Percentiles rank a stretch among this genome's conserved stretches.
Evolutionary conservation across 2,329 filamentous ascomycete genomes (phyloP).

Genomic region (Scorias spongiosa): DNA sequence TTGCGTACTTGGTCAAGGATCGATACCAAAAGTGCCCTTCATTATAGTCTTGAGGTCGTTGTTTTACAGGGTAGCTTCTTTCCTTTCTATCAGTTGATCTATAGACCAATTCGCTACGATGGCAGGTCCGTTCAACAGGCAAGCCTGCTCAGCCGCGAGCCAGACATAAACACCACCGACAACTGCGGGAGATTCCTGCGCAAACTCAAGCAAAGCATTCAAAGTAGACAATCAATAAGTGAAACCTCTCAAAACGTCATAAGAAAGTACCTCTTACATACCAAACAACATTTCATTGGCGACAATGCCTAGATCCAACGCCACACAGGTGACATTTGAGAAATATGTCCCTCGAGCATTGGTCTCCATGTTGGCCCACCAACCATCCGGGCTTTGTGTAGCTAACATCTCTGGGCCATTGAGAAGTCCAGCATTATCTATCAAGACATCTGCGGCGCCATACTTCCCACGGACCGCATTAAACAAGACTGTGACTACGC

Average conservation of each 20-base stretch:
- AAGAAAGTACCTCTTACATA: background rate
- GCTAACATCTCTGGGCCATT: slow-evolving; percentile 3
- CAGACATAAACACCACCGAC: background rate
- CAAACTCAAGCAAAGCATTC: background rate
- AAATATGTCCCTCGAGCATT: slow-evolving; percentile 31
- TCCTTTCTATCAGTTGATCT: background rate
- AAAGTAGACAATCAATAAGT: background rate
- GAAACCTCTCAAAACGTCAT: background rate
- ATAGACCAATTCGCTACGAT: background rate
- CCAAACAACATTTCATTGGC: slow-evolving; percentile 23
- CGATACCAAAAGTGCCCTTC: background rate
- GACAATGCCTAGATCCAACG: slow-evolving; percentile 31
- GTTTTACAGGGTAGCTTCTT: background rate
- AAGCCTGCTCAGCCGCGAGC: background rate
- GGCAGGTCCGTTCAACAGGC: background rate
- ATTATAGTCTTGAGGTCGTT: background rate
- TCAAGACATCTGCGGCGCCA: slow-evolving; percentile 24
- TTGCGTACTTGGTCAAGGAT: background rate
- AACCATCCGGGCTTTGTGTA: slow-evolving; percentile 21
- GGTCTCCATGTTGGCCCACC: slow-evolving; percentile 33
- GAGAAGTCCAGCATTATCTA: slow-evolving; percentile 32
- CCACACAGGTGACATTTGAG: slow-evolving; percentile 26
- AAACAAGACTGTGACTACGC: background rate
- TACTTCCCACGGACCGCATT: background rate
- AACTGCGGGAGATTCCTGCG: background rate